phyloP scores from a whole-genome alignment of 2,329 filamentous ascomycete genomes.

The Cadophora gregata region DNA sequence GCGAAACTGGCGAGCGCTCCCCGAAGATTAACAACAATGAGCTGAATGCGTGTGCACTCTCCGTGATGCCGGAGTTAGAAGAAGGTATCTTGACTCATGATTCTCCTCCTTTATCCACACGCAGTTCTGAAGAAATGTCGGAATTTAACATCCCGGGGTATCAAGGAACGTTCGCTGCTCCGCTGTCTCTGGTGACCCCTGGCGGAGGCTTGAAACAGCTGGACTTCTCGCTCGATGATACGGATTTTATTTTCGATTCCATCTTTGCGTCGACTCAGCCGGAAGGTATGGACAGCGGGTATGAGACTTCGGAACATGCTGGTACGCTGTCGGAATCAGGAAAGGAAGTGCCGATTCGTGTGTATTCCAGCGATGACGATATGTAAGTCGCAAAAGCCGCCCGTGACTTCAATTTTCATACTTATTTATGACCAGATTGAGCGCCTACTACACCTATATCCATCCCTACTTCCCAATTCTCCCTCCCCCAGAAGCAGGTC shows the following conservation, averaged over 20 bases:
- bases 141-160: slow-evolving; percentile 11
- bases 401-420: background rate
- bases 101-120: slow-evolving; percentile 6
- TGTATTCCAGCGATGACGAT: slow-evolving; percentile 38
- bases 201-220: slow-evolving; percentile 55
- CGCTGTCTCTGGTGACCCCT: slow-evolving; percentile 43
- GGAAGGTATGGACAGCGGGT: slow-evolving; percentile 33
- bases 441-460: slow-evolving; percentile 59
- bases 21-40: slow-evolving; percentile 27
- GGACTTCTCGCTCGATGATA: slow-evolving; percentile 52
- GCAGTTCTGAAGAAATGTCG: background rate
- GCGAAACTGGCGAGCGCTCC: slow-evolving; percentile 16
- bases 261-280: slow-evolving; percentile 30
- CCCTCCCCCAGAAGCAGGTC: slow-evolving; percentile 48
- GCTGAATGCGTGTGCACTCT: slow-evolving; percentile 32
- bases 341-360: slow-evolving; percentile 27
- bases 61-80: slow-evolving; percentile 27
- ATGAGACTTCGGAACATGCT: slow-evolving; percentile 30
- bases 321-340: slow-evolving; percentile 27
- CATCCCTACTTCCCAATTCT: slow-evolving; percentile 58
- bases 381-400: slow-evolving; percentile 31
- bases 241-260: slow-evolving; percentile 37
- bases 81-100: slow-evolving; percentile 29
- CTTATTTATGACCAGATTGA: slow-evolving; percentile 45
- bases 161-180: slow-evolving; percentile 46